Conservation (phyloP, 2,329 filamentous ascomycete genomes). For the Trichoderma oligosporum region DNA sequence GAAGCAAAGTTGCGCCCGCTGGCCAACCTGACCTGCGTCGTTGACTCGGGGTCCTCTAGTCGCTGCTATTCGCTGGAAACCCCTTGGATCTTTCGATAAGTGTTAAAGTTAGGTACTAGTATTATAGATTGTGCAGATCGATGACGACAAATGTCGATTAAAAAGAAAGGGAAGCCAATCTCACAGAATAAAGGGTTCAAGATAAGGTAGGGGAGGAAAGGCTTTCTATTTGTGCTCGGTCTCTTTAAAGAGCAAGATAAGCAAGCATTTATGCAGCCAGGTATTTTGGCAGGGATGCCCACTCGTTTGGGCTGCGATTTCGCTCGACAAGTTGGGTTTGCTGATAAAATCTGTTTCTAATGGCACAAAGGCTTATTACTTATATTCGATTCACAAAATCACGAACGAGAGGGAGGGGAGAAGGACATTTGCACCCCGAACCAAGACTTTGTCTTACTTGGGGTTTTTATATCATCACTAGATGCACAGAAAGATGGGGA, state of each 20-base stretch:
- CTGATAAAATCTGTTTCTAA: neutral
- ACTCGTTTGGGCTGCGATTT: neutral
- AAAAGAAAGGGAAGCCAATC: neutral
- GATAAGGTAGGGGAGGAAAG: neutral
- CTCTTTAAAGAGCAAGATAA: neutral
- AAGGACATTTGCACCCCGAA: neutral
- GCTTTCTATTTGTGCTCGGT: neutral
- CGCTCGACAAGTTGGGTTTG: neutral
- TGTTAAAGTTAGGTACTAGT: neutral
- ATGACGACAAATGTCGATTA: neutral
- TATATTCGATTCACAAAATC: slow-evolving; percentile 3
- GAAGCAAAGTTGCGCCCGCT: slow-evolving; percentile 12
- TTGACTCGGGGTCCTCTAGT: neutral
- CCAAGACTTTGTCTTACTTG: slow-evolving; percentile 6
- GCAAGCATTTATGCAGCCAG: neutral
- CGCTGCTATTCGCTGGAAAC: neutral
- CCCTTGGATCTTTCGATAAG: neutral
- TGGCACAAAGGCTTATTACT: neutral
- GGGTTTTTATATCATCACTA: slow-evolving; percentile 12
- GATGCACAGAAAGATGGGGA: slow-evolving; percentile 12
- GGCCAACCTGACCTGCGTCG: neutral
- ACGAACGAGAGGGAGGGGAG: neutral
- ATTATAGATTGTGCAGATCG: neutral
- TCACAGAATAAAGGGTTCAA: neutral
- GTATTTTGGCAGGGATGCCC: neutral